phyloP scores from a whole-genome alignment of 83 land plant genomes.

The Larix sibirica region DNA sequence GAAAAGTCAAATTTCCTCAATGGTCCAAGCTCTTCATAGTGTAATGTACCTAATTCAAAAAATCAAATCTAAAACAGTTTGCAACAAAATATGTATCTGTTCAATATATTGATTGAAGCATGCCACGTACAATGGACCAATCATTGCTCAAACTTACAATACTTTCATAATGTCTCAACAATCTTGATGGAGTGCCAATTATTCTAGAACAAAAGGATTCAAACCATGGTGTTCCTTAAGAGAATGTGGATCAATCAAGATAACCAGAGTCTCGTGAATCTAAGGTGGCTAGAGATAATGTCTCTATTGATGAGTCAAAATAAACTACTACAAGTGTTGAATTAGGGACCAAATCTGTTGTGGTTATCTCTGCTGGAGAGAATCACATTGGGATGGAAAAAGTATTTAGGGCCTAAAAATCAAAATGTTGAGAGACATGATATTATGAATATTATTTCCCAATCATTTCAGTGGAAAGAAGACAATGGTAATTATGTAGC shows the following conservation, averaged over 20 bases:
- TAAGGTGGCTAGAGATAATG: no score
- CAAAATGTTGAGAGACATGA: constrained; percentile 4
- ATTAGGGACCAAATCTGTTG: constrained; percentile 11
- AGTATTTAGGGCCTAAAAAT: not conserved
- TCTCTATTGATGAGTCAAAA: not conserved
- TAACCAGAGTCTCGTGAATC: not conserved
- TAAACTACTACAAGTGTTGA: not conserved
- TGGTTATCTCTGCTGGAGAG: constrained; percentile 23
- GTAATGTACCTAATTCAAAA: not conserved
- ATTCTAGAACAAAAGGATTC: not conserved
- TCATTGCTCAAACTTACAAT: constrained; percentile 1
- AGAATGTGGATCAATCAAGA: not conserved
- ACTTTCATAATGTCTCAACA: not conserved
- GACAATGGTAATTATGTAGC: constrained; percentile 22
- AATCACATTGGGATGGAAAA: constrained; percentile 9
- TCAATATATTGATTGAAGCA: not conserved
- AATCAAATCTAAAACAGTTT: not conserved
- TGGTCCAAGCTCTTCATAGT: constrained; percentile 3
- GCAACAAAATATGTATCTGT: not conserved
- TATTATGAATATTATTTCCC: constrained; percentile 6
- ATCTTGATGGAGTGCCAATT: not conserved
- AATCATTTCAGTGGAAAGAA: constrained; percentile 39
- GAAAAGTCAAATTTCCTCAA: not conserved
- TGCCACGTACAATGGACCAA: not conserved
- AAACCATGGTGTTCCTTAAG: not conserved